Percentiles rank a stretch among this genome's conserved stretches.
phyloP scores from a whole-genome alignment of 106 monocot species.

The Alisma plantagoaquatica region DNA sequence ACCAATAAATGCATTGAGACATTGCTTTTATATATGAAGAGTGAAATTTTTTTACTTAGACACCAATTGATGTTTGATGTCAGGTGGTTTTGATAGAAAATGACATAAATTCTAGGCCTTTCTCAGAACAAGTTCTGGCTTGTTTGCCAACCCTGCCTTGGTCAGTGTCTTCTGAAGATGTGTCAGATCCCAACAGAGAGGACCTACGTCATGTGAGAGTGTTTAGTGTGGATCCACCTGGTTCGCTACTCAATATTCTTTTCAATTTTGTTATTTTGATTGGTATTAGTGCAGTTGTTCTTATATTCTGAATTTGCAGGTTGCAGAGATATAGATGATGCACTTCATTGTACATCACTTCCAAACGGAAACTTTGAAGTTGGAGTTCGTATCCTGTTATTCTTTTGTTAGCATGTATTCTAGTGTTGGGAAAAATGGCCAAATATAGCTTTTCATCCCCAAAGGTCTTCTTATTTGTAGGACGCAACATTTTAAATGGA shows the following conservation, averaged over 20 bases:
- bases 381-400: conserved; percentile 95
- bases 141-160: conserved; percentile 94
- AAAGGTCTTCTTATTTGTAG: no score
- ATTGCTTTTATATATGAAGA: no score
- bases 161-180: conserved; percentile 69
- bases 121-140: conserved; percentile 92
- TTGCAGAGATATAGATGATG: conserved; percentile 99
- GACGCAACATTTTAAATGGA: no score
- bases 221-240: conserved; percentile 99
- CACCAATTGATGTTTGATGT: no score
- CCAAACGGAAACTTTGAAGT: conserved; percentile 97
- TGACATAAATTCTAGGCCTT: conserved; percentile 96
- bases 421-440: no score
- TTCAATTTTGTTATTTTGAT: background rate
- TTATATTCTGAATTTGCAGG: conserved; percentile 34
- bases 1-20: no score
- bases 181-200: conserved; percentile 65
- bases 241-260: conserved; percentile 20
- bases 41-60: no score
- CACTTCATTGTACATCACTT: conserved; percentile 79
- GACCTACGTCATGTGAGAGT: conserved; percentile 81
- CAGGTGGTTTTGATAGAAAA: conserved; percentile 98
- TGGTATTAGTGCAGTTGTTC: background rate
- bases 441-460: no score
- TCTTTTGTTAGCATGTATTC: background rate